Conservation (phyloP, 495 filamentous ascomycete genomes). For the Lichenothelia convexa region DNA sequence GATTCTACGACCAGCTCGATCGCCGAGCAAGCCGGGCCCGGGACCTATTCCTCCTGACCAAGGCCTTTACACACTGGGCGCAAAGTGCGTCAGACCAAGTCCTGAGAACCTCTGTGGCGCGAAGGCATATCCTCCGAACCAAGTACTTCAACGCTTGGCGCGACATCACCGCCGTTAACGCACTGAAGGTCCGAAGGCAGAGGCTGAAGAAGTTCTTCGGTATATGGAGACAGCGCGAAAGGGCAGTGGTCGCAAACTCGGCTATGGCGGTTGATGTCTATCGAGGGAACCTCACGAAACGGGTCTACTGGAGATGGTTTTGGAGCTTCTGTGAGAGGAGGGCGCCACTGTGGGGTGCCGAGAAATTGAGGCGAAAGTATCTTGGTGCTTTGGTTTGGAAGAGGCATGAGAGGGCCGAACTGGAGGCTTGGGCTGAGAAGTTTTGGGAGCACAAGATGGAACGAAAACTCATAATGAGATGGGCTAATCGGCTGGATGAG, state of each 20-base stretch:
- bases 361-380: slow-evolving; percentile 6
- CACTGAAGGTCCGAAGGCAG: slow-evolving; percentile 46
- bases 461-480: background rate
- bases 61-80: slow-evolving; percentile 60
- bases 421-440: slow-evolving; percentile 4
- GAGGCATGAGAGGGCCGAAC: slow-evolving; percentile 5
- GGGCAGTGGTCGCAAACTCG: slow-evolving; percentile 19
- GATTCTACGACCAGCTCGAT: slow-evolving; percentile 44
- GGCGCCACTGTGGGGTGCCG: slow-evolving; percentile 29
- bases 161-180: slow-evolving; percentile 51
- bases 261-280: slow-evolving; percentile 26
- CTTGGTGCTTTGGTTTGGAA: slow-evolving; percentile 11
- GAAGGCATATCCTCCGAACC: slow-evolving; percentile 47
- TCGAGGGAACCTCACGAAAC: slow-evolving; percentile 25
- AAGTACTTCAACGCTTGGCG: slow-evolving; percentile 66
- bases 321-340: slow-evolving; percentile 33
- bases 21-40: slow-evolving; percentile 41
- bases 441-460: slow-evolving; percentile 4
- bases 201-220: slow-evolving; percentile 37
- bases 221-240: slow-evolving; percentile 32
- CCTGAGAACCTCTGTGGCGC: slow-evolving; percentile 37
- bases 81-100: slow-evolving; percentile 41
- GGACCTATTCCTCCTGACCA: slow-evolving; percentile 46
- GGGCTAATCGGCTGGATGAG: slow-evolving; percentile 1
- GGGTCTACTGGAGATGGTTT: slow-evolving; percentile 37